Percentiles rank a stretch among this genome's conserved stretches.
These are phyloP conservation scores for Fomitopsis betulina DNA, from an alignment of 1,284 basidiomycete genomes.

Conservation along the genomic window DNA sequence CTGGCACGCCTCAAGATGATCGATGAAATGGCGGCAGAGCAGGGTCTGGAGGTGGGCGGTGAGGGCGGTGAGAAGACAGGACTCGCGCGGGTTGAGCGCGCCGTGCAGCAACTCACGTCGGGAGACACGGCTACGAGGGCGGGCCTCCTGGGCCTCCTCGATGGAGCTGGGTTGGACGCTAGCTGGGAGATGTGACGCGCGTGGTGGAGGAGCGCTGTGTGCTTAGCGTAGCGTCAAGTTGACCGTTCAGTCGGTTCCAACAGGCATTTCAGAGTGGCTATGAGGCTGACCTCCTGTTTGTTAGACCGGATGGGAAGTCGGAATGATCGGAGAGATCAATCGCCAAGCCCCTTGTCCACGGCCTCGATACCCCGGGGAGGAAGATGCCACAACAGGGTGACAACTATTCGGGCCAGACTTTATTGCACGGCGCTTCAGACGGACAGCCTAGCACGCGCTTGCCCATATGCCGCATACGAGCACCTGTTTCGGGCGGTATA, in stretches of 20 bases:
- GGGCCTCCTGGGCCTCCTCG: conserved; percentile 40
- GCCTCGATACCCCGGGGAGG: not conserved
- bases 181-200: not conserved
- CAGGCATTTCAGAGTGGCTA: not conserved
- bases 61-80: conserved; percentile 42
- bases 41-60: conserved; percentile 36
- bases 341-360: not conserved
- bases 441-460: not conserved
- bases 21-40: conserved; percentile 39
- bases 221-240: not conserved
- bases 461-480: not conserved
- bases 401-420: not conserved
- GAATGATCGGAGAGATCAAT: not conserved
- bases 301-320: not conserved
- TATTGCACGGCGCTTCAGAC: not conserved
- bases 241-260: not conserved
- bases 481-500: not conserved
- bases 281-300: not conserved
- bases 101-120: conserved; percentile 30
- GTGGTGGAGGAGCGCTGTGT: not conserved
- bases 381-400: not conserved
- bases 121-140: conserved; percentile 15
- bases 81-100: conserved; percentile 45
- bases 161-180: conserved; percentile 35
- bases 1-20: conserved; percentile 49